Evolutionary conservation across 495 filamentous ascomycete genomes (phyloP), one percentile per base, ranked within the genome.

Genomic region (Aspergillus bertholletiae): DNA sequence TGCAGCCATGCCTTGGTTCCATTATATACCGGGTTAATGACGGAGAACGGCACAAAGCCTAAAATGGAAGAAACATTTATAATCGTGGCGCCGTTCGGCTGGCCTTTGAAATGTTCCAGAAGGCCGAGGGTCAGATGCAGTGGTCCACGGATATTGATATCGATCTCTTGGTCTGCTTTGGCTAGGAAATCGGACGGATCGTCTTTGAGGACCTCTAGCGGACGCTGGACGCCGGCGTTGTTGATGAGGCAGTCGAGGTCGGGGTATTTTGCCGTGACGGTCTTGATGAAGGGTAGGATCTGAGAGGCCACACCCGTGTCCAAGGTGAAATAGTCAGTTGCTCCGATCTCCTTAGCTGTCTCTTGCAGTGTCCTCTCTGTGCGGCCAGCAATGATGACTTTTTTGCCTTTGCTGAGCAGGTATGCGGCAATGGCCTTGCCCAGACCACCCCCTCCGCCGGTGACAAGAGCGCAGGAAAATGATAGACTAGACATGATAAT

Each of bases 1-100:
- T 79, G 78, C 41, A 74, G 15, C 73, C 73, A 78, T 5, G 76
- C 71, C 46, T 80, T 80, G 7, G 74, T 78, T 12, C 67, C 77
- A 55, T 75, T 72, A 56, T 81, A 80, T 1, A 74, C 73, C 1
- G 74, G 74, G 53, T 78, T 81, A 51, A 77, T 66, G 39, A 78
- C 49, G 7, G 55, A 62, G 30, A 72, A 67, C 0, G 76, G 76
- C 5, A 72, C 59, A 55, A 68, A 77, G 5, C 69, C 78, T 18
- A 79, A 64, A 9, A 76, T 58, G n/a, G 68, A 74, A 15, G 72
- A 75, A 5, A 80, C 70, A 47, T 78, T 79, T 49, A 79, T 70
- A 47, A 78, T 72, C 0, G 72, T 49, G 1, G 69, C 71, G 6
- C 57, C 53, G 22, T 54, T 43, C 6, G 43, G 27, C 18, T 68